Percentiles rank a stretch among this genome's conserved stretches.
phyloP scores from a whole-genome alignment of 208 protist genomes.

The Trypanosoma mega region DNA sequence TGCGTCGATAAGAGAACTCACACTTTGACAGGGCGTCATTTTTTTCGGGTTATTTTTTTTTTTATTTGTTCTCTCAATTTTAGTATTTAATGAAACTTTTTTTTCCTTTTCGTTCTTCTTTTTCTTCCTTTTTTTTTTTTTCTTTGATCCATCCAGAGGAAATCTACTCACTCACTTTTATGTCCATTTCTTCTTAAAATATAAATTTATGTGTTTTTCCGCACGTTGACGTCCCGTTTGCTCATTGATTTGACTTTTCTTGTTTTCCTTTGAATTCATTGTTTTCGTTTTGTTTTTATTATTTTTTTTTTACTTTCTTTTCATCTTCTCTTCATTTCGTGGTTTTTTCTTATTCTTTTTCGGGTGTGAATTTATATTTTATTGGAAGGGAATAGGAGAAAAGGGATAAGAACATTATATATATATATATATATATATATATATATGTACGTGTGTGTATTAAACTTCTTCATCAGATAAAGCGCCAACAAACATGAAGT shows the following conservation, averaged over 20 bases:
- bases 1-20: no score
- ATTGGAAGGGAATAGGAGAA: no score
- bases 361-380: no score
- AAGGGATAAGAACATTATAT: no score
- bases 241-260: not conserved
- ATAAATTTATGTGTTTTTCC: constrained; percentile 3
- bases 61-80: no score
- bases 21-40: no score
- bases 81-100: no score
- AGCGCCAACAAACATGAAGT: no score
- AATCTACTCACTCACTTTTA: not conserved
- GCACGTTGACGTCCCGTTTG: not conserved
- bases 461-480: no score
- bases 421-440: constrained; percentile 17
- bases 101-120: not conserved
- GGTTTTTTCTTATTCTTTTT: constrained; percentile 1
- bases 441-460: no score
- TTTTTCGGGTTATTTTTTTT: no score
- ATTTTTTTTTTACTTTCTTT: constrained; percentile 4
- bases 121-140: not conserved
- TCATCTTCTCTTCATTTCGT: not conserved
- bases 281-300: not conserved
- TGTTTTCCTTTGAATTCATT: not conserved
- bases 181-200: not conserved
- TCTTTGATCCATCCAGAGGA: not conserved